Percentiles rank a stretch among this genome's conserved stretches.
phyloP scores from a whole-genome alignment of 129 eudicot genomes.

The Smallanthus sonchifolius region DNA sequence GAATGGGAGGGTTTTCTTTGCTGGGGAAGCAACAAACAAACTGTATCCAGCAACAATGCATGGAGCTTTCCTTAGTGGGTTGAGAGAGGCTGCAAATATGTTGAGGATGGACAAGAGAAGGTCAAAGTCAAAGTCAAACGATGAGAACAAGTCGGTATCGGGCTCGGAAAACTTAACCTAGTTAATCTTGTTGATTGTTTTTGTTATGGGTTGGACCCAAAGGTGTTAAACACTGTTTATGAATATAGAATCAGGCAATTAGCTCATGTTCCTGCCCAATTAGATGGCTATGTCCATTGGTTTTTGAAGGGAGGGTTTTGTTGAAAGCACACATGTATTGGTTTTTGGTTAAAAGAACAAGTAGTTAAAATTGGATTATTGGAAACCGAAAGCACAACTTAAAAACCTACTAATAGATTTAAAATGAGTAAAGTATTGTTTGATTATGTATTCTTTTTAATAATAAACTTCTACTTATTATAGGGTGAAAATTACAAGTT shows the following conservation, averaged over 20 bases:
- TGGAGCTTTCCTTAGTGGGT: constrained; percentile 96
- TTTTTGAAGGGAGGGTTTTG: background rate
- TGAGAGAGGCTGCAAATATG: constrained; percentile 98
- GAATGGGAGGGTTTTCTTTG: constrained; percentile 81
- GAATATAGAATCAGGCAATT: background rate
- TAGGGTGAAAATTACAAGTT: no score
- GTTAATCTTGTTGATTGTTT: constrained; percentile 32
- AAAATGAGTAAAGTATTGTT: background rate
- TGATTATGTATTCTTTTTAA: no score
- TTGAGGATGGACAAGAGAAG: constrained; percentile 53
- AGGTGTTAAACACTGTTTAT: constrained; percentile 12
- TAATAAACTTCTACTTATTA: no score
- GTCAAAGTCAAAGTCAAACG: constrained; percentile 10
- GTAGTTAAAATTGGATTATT: background rate
- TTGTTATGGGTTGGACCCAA: constrained; percentile 18
- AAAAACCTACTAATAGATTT: background rate
- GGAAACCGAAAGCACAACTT: background rate
- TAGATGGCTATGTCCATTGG: no score
- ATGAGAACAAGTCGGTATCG: constrained; percentile 13
- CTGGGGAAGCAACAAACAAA: constrained; percentile 94
- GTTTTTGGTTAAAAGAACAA: background rate
- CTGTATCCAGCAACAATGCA: constrained; percentile 99
- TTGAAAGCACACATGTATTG: background rate
- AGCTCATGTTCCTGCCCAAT: background rate
- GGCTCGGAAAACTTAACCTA: constrained; percentile 23